Base-by-base conservation (phyloP, 495 filamentous ascomycete species). In the Penicillium roqueforti region DNA sequence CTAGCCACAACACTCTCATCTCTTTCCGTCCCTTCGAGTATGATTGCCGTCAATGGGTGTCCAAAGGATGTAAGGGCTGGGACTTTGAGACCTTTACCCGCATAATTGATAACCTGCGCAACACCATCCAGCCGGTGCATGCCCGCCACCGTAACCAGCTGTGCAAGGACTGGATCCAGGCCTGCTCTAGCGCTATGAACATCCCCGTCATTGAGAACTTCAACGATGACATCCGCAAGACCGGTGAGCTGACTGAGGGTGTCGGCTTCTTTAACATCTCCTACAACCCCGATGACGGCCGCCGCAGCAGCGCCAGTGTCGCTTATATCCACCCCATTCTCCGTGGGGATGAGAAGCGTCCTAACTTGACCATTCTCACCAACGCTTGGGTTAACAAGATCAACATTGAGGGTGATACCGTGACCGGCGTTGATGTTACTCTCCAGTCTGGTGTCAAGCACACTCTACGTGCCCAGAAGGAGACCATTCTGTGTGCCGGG, bases 261-360 rank as follows among this genome's bases (percentile, higher is more conserved):
- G 87, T 89, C 3, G 89, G 89, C 18, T 93, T 92, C 76, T 91
- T 93, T 78, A 87, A 83, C 38, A 83, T 93, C 32, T 79, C 86
- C 28, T 93, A 91, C 71, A 90, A 91, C 67, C 88, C 88, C 0
- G 87, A 91, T 57, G 80, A 87, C 60, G 88, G 88, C 56, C 80
- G 79, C 53, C 80, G 89, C 40, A 88, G 85, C 75, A 89, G 86
- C 65, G 87, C 89, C 46, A 86, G 82, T 60, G 89, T 93, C 3
- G 89, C 89, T 14, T 93, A 93, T 65, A 88, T 93, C 64, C 89
- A 93, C 61, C 89, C 89, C 19, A 90, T 93, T 52, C 74, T 93
- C 29, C 77, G 80, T 10, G 87, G 87, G 6, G 81, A 87, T 29
- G 87, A 91, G 74, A 84, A 83, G 66, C 75, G 87, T 31, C 80